phyloP scores from a whole-genome alignment of 2,329 filamentous ascomycete species.

The Talaromyces sp. region DNA sequence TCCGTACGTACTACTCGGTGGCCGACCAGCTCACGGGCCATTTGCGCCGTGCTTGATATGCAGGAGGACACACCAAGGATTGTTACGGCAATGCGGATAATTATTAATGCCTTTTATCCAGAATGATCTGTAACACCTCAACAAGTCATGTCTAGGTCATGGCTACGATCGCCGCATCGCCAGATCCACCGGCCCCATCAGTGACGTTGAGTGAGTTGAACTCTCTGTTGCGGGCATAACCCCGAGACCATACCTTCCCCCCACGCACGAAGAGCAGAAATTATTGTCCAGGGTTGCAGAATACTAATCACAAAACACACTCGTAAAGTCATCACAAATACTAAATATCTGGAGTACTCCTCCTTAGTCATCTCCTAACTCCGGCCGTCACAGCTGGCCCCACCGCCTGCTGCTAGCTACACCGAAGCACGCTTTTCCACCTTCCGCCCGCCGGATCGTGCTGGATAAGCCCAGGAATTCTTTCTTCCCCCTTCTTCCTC shows the following conservation, averaged over 20 bases:
- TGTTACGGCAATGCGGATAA: neutral
- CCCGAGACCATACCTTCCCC: neutral
- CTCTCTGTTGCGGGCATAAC: neutral
- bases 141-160: neutral
- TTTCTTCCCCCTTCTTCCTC: neutral
- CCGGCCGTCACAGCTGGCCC: neutral
- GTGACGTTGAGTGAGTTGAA: neutral
- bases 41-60: too few species aligned
- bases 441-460: slow-evolving; percentile 11
- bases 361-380: neutral
- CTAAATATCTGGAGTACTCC: too few species aligned
- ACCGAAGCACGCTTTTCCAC: neutral
- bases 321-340: too few species aligned
- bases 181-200: neutral
- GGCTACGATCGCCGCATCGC: neutral
- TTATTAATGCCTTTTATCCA: neutral
- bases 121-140: neutral
- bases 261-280: neutral
- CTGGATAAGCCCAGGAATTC: slow-evolving; percentile 11
- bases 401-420: neutral
- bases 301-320: too few species aligned
- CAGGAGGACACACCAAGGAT: too few species aligned
- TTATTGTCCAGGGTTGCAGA: neutral
- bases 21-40: neutral
- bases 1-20: neutral